Conservation (phyloP, 805 yeast genomes). For the Candida vaughaniae region DNA sequence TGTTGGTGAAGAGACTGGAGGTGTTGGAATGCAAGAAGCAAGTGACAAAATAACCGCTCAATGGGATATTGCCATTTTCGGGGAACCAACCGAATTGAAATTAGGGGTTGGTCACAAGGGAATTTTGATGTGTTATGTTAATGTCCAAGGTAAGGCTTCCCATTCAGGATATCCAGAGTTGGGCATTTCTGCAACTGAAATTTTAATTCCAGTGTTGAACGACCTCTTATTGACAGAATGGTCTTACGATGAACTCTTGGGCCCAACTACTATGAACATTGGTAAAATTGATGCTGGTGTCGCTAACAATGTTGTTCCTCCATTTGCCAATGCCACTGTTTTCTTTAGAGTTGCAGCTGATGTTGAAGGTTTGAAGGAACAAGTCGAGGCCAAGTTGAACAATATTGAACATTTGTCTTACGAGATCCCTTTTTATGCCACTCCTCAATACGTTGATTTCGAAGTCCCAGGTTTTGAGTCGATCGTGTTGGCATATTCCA, state of each 20-base stretch:
- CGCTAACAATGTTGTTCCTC: conserved; percentile 67
- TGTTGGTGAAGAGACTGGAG: conserved; percentile 71
- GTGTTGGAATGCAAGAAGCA: conserved; percentile 58
- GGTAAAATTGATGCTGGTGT: conserved; percentile 61
- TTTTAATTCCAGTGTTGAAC: conserved; percentile 50
- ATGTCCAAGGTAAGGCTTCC: conserved; percentile 55
- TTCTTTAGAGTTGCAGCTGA: conserved; percentile 56
- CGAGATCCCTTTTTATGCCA: conserved; percentile 18
- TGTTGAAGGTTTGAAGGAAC: conserved; percentile 32
- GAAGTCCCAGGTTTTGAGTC: conserved; percentile 66
- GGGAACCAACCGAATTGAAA: conserved; percentile 73
- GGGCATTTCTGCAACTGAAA: conserved; percentile 62
- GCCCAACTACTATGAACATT: conserved; percentile 60
- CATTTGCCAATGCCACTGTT: conserved; percentile 48
- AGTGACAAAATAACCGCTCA: conserved; percentile 35
- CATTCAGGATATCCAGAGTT: conserved; percentile 73
- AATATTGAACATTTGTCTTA: conserved; percentile 23
- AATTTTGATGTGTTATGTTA: conserved; percentile 38
- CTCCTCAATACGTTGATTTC: conserved; percentile 51
- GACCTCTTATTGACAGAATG: conserved; percentile 42
- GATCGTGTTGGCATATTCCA: conserved; percentile 48
- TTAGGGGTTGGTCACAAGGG: conserved; percentile 75
- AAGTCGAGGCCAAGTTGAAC: conserved; percentile 35
- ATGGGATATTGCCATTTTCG: conserved; percentile 66
- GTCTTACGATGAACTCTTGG: conserved; percentile 55